phyloP scores from a whole-genome alignment of 176 grass and related monocot species.

The Aegilops longissima region DNA sequence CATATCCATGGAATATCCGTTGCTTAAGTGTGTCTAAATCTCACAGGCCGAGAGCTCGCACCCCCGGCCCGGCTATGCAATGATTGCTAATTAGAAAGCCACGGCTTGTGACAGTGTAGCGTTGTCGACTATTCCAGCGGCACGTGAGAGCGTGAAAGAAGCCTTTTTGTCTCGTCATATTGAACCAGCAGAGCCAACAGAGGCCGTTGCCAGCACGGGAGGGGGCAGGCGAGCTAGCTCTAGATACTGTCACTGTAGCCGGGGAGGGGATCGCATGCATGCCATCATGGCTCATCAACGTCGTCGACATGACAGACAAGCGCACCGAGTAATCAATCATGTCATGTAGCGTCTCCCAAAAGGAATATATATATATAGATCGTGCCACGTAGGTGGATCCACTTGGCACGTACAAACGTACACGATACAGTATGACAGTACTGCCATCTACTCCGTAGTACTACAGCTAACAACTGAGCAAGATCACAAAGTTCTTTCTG shows the following conservation, averaged over 20 bases:
- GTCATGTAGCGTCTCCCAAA: neutral
- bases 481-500: neutral
- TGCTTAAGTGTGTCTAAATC: neutral
- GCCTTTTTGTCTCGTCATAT: neutral
- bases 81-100: constrained; percentile 19
- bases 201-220: neutral
- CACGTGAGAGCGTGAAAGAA: neutral
- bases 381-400: neutral
- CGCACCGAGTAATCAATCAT: neutral
- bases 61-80: constrained; percentile 11
- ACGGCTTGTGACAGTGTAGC: neutral
- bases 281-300: neutral
- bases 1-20: neutral
- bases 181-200: neutral
- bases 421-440: neutral
- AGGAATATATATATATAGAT: neutral
- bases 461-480: neutral
- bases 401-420: neutral
- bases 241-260: neutral
- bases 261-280: neutral
- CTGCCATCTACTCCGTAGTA: neutral
- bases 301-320: neutral
- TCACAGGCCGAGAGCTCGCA: neutral
- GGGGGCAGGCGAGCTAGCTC: neutral
- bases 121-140: neutral